Evolutionary conservation across 495 filamentous ascomycete genomes (phyloP).

Genomic region (Terfezia claveryi): DNA sequence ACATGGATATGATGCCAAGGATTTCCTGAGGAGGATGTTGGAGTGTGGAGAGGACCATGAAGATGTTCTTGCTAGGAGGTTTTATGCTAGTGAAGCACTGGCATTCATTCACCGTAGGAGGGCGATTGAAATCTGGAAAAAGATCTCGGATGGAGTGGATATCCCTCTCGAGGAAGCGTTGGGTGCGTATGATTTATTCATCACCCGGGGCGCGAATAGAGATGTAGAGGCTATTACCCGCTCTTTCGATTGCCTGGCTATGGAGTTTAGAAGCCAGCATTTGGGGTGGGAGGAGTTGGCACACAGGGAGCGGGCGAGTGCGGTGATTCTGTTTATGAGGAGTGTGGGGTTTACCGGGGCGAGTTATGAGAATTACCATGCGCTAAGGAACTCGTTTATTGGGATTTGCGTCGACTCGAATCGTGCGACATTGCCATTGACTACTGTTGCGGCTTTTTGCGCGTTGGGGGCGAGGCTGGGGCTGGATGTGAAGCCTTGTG

Average conservation of each 20-base stretch:
- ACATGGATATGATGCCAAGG: conserved; percentile 72
- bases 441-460: conserved; percentile 49
- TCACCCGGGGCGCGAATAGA: conserved; percentile 43
- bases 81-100: conserved; percentile 49
- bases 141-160: conserved; percentile 28
- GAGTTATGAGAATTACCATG: conserved; percentile 39
- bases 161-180: conserved; percentile 51
- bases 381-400: conserved; percentile 66
- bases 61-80: conserved; percentile 69
- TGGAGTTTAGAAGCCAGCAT: conserved; percentile 27
- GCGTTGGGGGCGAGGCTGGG: conserved; percentile 36
- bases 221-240: conserved; percentile 38
- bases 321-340: conserved; percentile 42
- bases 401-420: conserved; percentile 39
- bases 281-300: conserved; percentile 29
- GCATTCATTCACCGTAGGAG: conserved; percentile 59
- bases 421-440: conserved; percentile 40
- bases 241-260: conserved; percentile 41
- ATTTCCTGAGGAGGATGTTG: conserved; percentile 37
- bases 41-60: conserved; percentile 30
- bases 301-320: conserved; percentile 42
- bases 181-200: conserved; percentile 70
- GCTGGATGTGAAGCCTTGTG: conserved; percentile 39
- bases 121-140: conserved; percentile 55
- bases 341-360: conserved; percentile 46